Base-by-base conservation (phyloP, 257 asterid species). In the Primulina tabacum region DNA sequence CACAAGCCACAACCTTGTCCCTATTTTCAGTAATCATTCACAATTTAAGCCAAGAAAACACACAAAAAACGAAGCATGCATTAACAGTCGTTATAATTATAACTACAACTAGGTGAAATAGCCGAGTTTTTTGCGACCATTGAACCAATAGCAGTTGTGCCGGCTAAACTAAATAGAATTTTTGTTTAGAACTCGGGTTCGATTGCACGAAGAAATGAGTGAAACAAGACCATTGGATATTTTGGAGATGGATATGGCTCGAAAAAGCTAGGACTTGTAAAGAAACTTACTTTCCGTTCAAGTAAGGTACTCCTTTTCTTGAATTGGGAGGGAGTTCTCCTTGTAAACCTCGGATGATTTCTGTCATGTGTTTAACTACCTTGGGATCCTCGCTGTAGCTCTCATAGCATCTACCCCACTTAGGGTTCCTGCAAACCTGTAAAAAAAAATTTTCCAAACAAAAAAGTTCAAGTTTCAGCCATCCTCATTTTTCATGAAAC, bases 341-440 rank as follows among this genome's bases (percentile, higher is more conserved):
- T 68, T 73, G 82, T 21, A 78, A 64, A 14, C 82, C 78, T 34
- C 11, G 38, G 11, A 78, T 60, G n/a, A 78, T 69, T 2, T 69
- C 76, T 0, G 78, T 78, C 78, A 78, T 73, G 18, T 33, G 26
- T 69, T 64, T 40, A 4, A 69, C 82, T n/a, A 73, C 6, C 6
- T 47, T 50, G 5, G 32, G 75, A 16, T 76, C 80, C 14, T 74
- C 78, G 8, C 73, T 60, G 32, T 60, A 74, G 21, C 78, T 73
- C 69, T 67, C 78, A 4, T 67, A 75, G 43, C 75, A 75, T 2
- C 79, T 60, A 7, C 80, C 82, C 82, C 82, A 78, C 53, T 78
- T 73, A 2, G 82, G 82, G 43, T 78, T 78, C 64, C 82, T 58
- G 26, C 82, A 73, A 1, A 73, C 52, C 52, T 40, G 8, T 40